Percentiles rank a stretch among this genome's conserved stretches.
These are phyloP conservation scores for Xylaria castorea DNA, from an alignment of 495 filamentous ascomycete genomes.

Conservation along the genomic window DNA sequence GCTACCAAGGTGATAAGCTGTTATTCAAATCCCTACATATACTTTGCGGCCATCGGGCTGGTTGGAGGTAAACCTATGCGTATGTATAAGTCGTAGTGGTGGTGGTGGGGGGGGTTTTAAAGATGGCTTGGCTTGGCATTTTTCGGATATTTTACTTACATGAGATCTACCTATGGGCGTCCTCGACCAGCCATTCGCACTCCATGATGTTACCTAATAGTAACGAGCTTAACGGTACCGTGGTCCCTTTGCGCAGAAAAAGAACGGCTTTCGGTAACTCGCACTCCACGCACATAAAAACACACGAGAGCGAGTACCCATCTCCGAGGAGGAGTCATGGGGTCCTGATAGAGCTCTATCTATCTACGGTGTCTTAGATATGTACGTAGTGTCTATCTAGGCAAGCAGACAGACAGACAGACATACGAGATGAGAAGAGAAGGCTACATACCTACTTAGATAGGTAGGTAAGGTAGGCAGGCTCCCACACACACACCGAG, in stretches of 20 bases:
- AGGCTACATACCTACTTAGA: neutral
- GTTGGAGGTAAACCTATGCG: too few species aligned
- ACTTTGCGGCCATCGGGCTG: neutral
- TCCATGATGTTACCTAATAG: slow-evolving; percentile 19
- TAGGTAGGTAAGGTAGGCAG: neutral
- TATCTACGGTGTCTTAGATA: neutral
- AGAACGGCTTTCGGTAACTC: neutral
- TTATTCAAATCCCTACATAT: neutral
- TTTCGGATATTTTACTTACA: slow-evolving; percentile 14
- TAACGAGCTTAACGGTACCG: neutral
- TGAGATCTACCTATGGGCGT: neutral
- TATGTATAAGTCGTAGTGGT: neutral
- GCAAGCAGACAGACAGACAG: slow-evolving; percentile 24
- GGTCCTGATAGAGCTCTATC: neutral
- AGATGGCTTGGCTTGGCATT: slow-evolving; percentile 14
- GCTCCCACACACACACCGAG: slow-evolving; percentile 17
- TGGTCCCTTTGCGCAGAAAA: slow-evolving; percentile 16
- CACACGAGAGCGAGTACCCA: neutral
- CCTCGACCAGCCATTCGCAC: neutral
- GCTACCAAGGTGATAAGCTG: too few species aligned
- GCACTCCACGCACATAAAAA: neutral
- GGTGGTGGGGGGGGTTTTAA: neutral
- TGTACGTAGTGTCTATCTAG: neutral
- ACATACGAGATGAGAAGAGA: neutral
- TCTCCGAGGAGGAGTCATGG: slow-evolving; percentile 6